A percentile compares a stretch with the other conserved stretches of the same genome.
Evolutionary conservation across 1,284 basidiomycete genomes (phyloP).

Genomic region (Puccinia triticina): DNA sequence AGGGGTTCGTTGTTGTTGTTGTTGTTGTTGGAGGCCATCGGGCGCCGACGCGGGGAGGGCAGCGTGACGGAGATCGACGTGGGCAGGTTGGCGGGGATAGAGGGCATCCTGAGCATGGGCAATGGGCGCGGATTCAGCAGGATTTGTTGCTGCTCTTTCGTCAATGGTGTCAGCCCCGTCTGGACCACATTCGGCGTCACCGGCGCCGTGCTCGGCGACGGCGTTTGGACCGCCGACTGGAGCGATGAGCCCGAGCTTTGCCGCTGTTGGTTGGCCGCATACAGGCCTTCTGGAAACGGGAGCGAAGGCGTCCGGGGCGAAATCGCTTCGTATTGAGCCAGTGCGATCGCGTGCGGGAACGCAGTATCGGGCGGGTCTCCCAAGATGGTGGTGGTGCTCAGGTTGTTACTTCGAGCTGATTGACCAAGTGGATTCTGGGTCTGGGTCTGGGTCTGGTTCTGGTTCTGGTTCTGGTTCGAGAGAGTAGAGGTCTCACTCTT

Average conservation of each 20-base stretch:
- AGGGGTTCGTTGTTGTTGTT: not conserved
- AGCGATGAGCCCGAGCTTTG: slow-evolving; percentile 1
- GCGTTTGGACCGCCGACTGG: slow-evolving; percentile 10
- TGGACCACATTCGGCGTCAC: not conserved
- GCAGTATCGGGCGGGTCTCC: slow-evolving; percentile 11
- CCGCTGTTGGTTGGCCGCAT: slow-evolving; percentile 11
- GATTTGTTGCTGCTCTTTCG: slow-evolving; percentile 29
- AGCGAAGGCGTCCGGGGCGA: slow-evolving; percentile 33
- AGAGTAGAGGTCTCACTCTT: slow-evolving; percentile 23
- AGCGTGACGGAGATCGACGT: slow-evolving; percentile 38
- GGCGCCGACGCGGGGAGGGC: slow-evolving; percentile 15
- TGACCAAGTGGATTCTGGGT: not conserved
- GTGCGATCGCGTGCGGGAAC: slow-evolving; percentile 32
- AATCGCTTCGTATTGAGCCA: slow-evolving; percentile 44
- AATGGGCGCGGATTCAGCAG: slow-evolving; percentile 34
- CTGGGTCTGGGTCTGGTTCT: not conserved
- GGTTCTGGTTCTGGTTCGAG: slow-evolving; percentile 15
- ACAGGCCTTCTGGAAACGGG: slow-evolving; percentile 22
- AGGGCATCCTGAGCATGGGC: slow-evolving; percentile 42
- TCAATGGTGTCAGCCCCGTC: not conserved
- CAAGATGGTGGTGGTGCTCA: not conserved
- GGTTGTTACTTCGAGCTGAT: slow-evolving; percentile 8
- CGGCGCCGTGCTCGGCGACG: slow-evolving; percentile 3
- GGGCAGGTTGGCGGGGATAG: slow-evolving; percentile 33
- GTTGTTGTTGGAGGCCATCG: no score